Evolutionary conservation across 805 yeast species (phyloP), one percentile per base, ranked within the genome.

Genomic region (Candida silvatica): DNA sequence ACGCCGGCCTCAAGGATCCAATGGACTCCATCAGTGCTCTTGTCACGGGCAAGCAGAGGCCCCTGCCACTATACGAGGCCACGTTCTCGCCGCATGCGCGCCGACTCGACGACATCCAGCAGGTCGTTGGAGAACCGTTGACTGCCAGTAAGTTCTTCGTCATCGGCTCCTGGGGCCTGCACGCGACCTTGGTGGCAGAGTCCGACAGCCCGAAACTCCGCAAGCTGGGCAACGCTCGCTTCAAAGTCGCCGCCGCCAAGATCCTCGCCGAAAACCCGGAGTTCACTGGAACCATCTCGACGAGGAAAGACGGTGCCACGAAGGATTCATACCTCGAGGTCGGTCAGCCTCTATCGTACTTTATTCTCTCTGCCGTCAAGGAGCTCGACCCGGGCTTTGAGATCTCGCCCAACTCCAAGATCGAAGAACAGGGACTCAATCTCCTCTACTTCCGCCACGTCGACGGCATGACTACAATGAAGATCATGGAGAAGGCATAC

Each of bases 161-260:
- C 2, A 94, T 87, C 7, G 65, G 75, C 0, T 82, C 95, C 0
- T 77, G 94, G 84, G 94, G 80, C 0, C 72, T 86, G 42, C 97
- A 88, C 56, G 86, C 96, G 2, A 73, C 87, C 3, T 56, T 88
- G 33, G 87, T 88, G 2, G 88, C 88, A 20, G 80, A 80, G 37
- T 74, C 88, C 35, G 90, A 85, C 43, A 65, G 77, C 0, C 76
- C 79, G 0, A 80, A 79, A 44, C 58, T 80, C 52, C 64, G 87
- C 20, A 3, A 20, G 9, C 64, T 64, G 33, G 96, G 95, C 2
- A 48, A 64, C 5, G 73, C 74, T 28, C 59, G 95, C 36, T 88
- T 88, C 55, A 60, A 67, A 39, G 56, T 74, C 25, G 95, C 95
- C 0, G 94, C 87, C 0, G 50, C 53, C 20, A 48, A 61, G 8